Evolutionary conservation across 345 rosid species (phyloP), one percentile per base, ranked within the genome.

Genomic region (Geranium rotundifolium): DNA sequence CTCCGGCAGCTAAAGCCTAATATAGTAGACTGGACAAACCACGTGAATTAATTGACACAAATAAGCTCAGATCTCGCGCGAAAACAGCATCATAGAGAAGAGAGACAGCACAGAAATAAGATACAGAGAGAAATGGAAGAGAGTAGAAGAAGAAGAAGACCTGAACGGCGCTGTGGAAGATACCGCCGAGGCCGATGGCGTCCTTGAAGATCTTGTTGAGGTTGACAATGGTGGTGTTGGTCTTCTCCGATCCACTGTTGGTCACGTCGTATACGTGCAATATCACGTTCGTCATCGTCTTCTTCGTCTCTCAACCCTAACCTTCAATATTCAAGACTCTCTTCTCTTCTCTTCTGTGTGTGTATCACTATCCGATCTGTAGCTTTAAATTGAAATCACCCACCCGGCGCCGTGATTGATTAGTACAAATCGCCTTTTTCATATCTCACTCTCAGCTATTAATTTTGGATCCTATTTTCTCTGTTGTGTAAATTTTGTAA

Each of bases 121-220:
- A 61, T 14, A 23, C 1, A 18, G 16, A 19, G 0, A 63, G 41
- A 5, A 34, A 5, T 5, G 41, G 41, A 4, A 34, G 41, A 34
- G 41, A 34, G 9, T 7, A 41, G 10, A 34, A 4, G 66, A 41
- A 65, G 72, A 57, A 17, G 50, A 54, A 15, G 19, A 88, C 99
- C 96, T 93, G 95, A 65, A 93, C 83, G 17, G 99, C 99, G 77
- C 96, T 86, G 78, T 93, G 99, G 76, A 93, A 88, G 82, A 88
- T 85, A 66, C 97, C 99, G n/a, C 99, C 97, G 14, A 93, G 69
- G 70, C 99, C 97, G 29, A 93, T 86, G 23, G 85, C 84, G 66
- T 93, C 99, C 69, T 93, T 93, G 80, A 93, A 90, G 86, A 93
- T 83, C 76, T 84, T 85, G 61, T 90, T 93, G 83, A 93, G 86